phyloP scores from a whole-genome alignment of 768 basidiomycete species.

The Boletus insuetus region DNA sequence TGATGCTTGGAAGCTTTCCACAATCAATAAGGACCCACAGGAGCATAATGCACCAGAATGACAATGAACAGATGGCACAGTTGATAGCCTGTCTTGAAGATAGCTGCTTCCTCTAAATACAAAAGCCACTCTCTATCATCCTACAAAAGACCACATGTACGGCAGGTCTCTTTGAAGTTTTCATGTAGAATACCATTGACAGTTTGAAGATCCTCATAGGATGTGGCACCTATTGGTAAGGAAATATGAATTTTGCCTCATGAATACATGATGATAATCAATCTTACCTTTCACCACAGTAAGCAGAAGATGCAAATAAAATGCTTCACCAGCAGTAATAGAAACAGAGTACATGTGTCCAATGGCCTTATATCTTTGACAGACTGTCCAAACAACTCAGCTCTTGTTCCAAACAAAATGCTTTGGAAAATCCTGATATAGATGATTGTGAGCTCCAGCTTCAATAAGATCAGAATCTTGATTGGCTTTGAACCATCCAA shows the following conservation, averaged over 20 bases:
- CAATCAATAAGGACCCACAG: conserved; percentile 25
- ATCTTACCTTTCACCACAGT: conserved; percentile 31
- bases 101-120: conserved; percentile 35
- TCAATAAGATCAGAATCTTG: too few species aligned
- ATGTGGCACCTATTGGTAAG: neutral
- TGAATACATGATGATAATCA: neutral
- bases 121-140: conserved; percentile 51
- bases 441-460: too few species aligned
- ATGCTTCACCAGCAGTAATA: conserved; percentile 38
- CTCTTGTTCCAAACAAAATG: too few species aligned
- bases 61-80: neutral
- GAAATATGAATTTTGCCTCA: too few species aligned
- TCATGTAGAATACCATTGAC: conserved; percentile 12
- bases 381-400: too few species aligned
- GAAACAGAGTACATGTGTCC: too few species aligned
- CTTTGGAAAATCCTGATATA: too few species aligned
- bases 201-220: conserved; percentile 4
- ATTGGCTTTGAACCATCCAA: too few species aligned
- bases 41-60: conserved; percentile 7
- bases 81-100: neutral
- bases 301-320: conserved; percentile 40
- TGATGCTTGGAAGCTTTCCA: neutral
- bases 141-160: conserved; percentile 39
- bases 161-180: conserved; percentile 41
- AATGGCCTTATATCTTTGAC: too few species aligned